Evolutionary conservation across 1,284 basidiomycete genomes (phyloP).

Genomic region (Leccinum variabile): DNA sequence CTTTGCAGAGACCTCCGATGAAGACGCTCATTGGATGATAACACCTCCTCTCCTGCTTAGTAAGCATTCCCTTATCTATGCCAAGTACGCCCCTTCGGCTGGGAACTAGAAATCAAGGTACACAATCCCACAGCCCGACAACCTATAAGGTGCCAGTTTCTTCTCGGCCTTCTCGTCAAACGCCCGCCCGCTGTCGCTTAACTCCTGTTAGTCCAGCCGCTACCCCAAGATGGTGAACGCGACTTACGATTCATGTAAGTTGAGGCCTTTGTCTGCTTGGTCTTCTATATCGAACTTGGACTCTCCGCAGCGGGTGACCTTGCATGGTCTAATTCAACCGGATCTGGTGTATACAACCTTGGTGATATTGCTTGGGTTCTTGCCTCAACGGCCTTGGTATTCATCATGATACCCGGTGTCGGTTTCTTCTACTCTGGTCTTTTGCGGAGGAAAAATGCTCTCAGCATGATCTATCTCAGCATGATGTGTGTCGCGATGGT

Average conservation of each 20-base stretch:
- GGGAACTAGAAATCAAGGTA: conserved; percentile 10
- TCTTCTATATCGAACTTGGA: conserved; percentile 4
- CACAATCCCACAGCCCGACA: conserved; percentile 23
- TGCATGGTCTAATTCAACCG: conserved; percentile 39
- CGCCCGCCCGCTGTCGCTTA: conserved; percentile 4
- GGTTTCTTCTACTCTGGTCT: conserved; percentile 91
- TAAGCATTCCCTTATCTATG: conserved; percentile 30
- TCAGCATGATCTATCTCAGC: conserved; percentile 88
- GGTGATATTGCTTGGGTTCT: conserved; percentile 84
- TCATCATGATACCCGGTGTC: conserved; percentile 91
- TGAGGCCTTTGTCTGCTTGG: background rate
- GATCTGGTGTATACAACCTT: conserved; percentile 57
- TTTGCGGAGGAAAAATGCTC: conserved; percentile 83
- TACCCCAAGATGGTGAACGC: conserved; percentile 37
- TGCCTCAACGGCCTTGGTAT: conserved; percentile 73
- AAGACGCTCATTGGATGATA: conserved; percentile 26
- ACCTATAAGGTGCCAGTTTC: conserved; percentile 25
- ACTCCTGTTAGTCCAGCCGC: background rate
- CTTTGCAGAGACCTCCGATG: background rate
- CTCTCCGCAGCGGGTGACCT: conserved; percentile 41
- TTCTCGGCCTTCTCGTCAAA: background rate
- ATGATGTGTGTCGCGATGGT: conserved; percentile 77
- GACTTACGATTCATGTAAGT: conserved; percentile 39
- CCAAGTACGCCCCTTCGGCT: conserved; percentile 12
- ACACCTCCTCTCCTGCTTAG: conserved; percentile 23